phyloP scores from a whole-genome alignment of 2,329 filamentous ascomycete species.

The Talaromyces sp. region DNA sequence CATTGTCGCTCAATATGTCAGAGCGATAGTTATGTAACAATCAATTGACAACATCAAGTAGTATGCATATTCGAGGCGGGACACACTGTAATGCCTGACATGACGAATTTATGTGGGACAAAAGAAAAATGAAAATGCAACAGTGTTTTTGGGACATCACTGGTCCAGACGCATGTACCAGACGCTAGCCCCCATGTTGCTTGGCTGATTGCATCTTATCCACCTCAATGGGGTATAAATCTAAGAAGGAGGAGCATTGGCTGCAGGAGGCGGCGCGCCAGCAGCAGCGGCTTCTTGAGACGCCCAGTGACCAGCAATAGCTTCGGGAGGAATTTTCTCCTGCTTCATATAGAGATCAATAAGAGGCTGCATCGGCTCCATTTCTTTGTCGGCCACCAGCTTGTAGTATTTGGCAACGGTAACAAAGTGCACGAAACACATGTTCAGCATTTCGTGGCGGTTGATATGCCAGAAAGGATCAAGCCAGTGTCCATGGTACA shows the following conservation, averaged over 20 bases:
- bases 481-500: slow-evolving; percentile 94
- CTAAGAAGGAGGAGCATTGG: not conserved
- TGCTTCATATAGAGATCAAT: slow-evolving; percentile 90
- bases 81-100: slow-evolving; percentile 9
- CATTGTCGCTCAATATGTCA: not conserved
- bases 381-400: slow-evolving; percentile 81
- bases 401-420: slow-evolving; percentile 75
- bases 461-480: slow-evolving; percentile 82
- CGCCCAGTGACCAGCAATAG: slow-evolving; percentile 44
- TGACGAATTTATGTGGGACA: slow-evolving; percentile 22
- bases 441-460: slow-evolving; percentile 69
- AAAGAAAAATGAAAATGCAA: slow-evolving; percentile 22
- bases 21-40: slow-evolving; percentile 8
- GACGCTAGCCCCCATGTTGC: slow-evolving; percentile 10
- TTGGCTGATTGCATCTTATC: not conserved
- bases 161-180: not conserved
- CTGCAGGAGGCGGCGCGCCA: not conserved
- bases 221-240: not conserved
- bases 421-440: slow-evolving; percentile 82
- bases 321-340: slow-evolving; percentile 76
- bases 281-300: slow-evolving; percentile 26
- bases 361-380: slow-evolving; percentile 92
- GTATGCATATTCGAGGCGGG: not conserved
- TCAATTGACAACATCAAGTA: slow-evolving; percentile 8
- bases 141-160: not conserved